These are phyloP conservation scores for Paracamarosporium sp. DNA, from an alignment of 2,329 filamentous ascomycete species.

Conservation along the genomic window DNA sequence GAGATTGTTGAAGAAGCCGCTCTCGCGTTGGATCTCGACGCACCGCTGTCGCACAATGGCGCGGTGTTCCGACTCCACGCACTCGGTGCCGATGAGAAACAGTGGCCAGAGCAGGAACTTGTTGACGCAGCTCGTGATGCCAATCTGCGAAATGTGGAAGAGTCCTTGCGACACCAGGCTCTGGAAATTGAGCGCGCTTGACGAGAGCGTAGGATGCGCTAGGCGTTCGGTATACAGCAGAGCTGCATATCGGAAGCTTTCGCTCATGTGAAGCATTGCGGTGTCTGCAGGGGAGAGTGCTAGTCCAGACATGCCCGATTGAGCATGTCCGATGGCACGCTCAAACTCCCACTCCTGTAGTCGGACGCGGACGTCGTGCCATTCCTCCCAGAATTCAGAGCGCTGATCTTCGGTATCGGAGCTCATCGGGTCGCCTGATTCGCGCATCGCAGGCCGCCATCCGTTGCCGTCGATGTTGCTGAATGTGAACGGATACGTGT, in stretches of 20 bases:
- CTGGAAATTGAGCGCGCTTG: conserved; percentile 79
- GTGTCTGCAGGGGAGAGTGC: conserved; percentile 62
- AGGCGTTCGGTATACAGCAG: conserved; percentile 90
- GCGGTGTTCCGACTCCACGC: conserved; percentile 80
- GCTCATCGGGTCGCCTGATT: conserved; percentile 52
- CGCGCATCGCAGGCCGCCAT: conserved; percentile 65
- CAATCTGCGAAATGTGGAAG: conserved; percentile 81
- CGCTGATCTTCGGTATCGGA: conserved; percentile 61
- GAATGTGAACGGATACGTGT: conserved; percentile 61
- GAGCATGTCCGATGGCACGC: conserved; percentile 27
- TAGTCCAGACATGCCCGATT: conserved; percentile 22
- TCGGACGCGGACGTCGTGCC: conserved; percentile 77
- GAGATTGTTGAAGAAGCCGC: conserved; percentile 92
- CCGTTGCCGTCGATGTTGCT: conserved; percentile 72
- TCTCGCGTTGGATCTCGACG: conserved; percentile 84
- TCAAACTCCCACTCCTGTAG: conserved; percentile 82
- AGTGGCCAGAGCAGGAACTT: conserved; percentile 95
- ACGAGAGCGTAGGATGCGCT: conserved; percentile 75
- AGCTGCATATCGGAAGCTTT: conserved; percentile 88
- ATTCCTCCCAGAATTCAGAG: conserved; percentile 79
- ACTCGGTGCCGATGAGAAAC: conserved; percentile 89
- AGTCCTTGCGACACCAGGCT: conserved; percentile 82
- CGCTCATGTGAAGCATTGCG: conserved; percentile 82
- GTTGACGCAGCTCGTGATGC: conserved; percentile 73
- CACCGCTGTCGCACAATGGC: conserved; percentile 80